A percentile compares a stretch with the other conserved stretches of the same genome.
Evolutionary conservation across 768 basidiomycete species (phyloP).

Genomic region (Tubosaeta sp.): DNA sequence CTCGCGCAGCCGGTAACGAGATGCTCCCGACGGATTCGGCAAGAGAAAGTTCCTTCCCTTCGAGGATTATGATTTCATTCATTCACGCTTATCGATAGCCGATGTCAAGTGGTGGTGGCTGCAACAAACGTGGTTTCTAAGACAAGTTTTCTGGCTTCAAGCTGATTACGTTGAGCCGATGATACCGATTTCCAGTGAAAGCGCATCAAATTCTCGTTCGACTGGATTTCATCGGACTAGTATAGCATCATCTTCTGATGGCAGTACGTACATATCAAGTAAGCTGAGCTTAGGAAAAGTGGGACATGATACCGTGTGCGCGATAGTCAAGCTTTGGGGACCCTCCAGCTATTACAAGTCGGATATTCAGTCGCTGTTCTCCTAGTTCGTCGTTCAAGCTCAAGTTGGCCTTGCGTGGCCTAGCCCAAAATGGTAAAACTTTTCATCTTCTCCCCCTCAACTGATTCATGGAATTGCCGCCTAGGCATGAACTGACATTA

Average conservation of each 20-base stretch:
- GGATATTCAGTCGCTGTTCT: neutral
- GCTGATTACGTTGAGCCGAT: slow-evolving; percentile 3
- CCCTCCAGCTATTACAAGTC: neutral
- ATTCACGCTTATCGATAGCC: neutral
- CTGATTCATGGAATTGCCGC: too few relatives aligned
- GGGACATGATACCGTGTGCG: too few relatives aligned
- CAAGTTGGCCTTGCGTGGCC: too few relatives aligned
- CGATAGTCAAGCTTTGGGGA: neutral
- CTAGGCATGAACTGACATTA: too few relatives aligned
- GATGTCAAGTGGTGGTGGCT: too few relatives aligned
- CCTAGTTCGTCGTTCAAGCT: too few relatives aligned
- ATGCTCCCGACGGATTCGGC: slow-evolving; percentile 18
- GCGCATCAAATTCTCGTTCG: slow-evolving; percentile 9
- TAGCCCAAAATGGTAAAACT: too few relatives aligned
- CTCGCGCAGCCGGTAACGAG: slow-evolving; percentile 1
- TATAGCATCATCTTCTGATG: slow-evolving; percentile 10
- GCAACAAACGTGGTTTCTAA: neutral
- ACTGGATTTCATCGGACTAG: slow-evolving; percentile 6
- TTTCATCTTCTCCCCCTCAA: too few relatives aligned
- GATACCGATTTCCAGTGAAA: slow-evolving; percentile 1
- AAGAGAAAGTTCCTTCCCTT: slow-evolving; percentile 6
- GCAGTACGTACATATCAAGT: neutral
- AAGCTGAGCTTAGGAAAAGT: neutral
- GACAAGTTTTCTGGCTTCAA: neutral
- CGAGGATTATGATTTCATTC: neutral